phyloP scores from a whole-genome alignment of 208 protist genomes.

The Crithidia bombi region DNA sequence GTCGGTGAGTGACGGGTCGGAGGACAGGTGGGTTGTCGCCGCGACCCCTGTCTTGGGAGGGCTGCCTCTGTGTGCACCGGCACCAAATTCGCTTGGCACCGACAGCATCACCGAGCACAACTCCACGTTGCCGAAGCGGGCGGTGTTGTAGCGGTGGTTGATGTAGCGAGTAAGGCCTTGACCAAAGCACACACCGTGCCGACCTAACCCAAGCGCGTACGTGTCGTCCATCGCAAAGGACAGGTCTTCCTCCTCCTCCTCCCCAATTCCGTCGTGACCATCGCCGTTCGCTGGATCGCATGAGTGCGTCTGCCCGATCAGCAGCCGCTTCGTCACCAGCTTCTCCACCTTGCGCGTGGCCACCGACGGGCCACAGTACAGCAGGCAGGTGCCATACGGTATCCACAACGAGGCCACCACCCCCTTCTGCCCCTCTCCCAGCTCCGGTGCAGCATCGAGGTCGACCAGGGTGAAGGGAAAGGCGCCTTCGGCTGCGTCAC shows the following conservation, averaged over 20 bases:
- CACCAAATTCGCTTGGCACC: slow-evolving; percentile 62
- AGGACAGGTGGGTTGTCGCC: not conserved
- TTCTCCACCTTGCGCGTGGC: slow-evolving; percentile 63
- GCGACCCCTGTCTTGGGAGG: not conserved
- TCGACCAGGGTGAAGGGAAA: slow-evolving; percentile 84
- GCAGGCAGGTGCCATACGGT: slow-evolving; percentile 81
- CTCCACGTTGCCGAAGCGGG: slow-evolving; percentile 86
- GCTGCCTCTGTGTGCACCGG: not conserved
- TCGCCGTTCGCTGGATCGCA: not conserved
- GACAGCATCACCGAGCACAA: slow-evolving; percentile 83
- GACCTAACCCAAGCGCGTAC: slow-evolving; percentile 79
- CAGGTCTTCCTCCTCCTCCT: slow-evolving; percentile 43
- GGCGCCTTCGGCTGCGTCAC: slow-evolving; percentile 41
- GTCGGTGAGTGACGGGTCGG: slow-evolving; percentile 6
- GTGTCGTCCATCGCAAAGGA: slow-evolving; percentile 71
- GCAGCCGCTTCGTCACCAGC: slow-evolving; percentile 18
- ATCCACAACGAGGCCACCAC: slow-evolving; percentile 60
- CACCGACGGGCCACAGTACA: slow-evolving; percentile 74
- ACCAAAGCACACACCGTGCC: slow-evolving; percentile 77
- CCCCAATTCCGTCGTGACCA: too few species aligned
- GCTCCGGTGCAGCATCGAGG: slow-evolving; percentile 55
- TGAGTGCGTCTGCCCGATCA: not conserved
- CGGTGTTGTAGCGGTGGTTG: slow-evolving; percentile 89
- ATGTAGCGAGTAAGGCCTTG: slow-evolving; percentile 84
- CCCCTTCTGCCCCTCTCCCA: slow-evolving; percentile 67